phyloP scores from a whole-genome alignment of 768 basidiomycete genomes.

The Lentinus tigrinus region DNA sequence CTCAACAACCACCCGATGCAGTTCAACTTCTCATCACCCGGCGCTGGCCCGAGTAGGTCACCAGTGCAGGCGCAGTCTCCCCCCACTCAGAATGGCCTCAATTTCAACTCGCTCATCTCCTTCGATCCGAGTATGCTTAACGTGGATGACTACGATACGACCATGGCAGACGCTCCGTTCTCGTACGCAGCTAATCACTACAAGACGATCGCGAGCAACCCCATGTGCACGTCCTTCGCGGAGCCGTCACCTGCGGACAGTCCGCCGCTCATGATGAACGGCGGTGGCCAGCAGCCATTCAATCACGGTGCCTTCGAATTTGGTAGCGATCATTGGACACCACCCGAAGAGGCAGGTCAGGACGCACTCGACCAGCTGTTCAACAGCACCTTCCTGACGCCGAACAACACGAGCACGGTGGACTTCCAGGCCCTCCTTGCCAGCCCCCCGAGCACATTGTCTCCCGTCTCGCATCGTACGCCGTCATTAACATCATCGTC shows the following conservation, averaged over 20 bases:
- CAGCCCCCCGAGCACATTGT: constrained; percentile 36
- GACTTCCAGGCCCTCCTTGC: constrained; percentile 38
- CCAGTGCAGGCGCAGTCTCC: constrained; percentile 14
- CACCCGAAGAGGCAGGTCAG: constrained; percentile 32
- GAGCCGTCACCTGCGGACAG: constrained; percentile 33
- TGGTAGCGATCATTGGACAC: constrained; percentile 23
- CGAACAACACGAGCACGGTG: constrained; percentile 25
- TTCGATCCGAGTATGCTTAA: constrained; percentile 71
- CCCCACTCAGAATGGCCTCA: constrained; percentile 14
- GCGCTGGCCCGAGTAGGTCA: constrained; percentile 24
- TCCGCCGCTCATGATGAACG: constrained; percentile 15
- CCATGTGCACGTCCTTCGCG: constrained; percentile 82
- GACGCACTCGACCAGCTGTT: constrained; percentile 47
- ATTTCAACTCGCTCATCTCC: constrained; percentile 62
- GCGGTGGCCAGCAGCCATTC: constrained; percentile 9
- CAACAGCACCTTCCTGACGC: constrained; percentile 37
- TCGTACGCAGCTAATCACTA: constrained; percentile 57
- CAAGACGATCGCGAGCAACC: constrained; percentile 82
- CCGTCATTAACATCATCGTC: constrained; percentile 17
- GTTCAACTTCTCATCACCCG: constrained; percentile 29
- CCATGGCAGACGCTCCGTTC: constrained; percentile 44
- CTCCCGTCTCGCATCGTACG: constrained; percentile 52
- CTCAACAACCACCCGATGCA: constrained; percentile 10
- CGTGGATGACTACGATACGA: constrained; percentile 65
- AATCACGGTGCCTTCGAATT: constrained; percentile 20